phyloP scores from a whole-genome alignment of 768 basidiomycete genomes.

The Pleurotus giganteus region DNA sequence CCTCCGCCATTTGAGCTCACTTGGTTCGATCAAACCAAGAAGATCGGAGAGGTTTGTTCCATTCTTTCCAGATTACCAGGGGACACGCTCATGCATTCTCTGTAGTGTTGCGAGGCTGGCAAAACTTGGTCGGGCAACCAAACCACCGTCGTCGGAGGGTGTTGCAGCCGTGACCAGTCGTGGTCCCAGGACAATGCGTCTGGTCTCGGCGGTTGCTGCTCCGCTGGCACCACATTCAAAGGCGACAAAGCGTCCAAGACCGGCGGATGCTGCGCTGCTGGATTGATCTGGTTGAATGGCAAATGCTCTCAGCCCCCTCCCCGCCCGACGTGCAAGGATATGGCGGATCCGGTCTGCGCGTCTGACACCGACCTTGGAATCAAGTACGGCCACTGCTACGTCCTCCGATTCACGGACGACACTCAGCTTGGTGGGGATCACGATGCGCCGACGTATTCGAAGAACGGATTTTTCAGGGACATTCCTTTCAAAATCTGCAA shows the following conservation, averaged over 20 bases:
- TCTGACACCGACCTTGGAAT: neutral
- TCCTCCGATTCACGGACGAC: conserved; percentile 6
- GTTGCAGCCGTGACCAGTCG: neutral
- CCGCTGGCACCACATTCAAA: neutral
- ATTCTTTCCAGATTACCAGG: too few species aligned
- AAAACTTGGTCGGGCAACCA: conserved; percentile 6
- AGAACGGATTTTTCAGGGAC: conserved; percentile 5
- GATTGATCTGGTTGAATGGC: conserved; percentile 6
- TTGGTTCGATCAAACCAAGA: conserved; percentile 1
- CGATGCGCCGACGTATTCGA: neutral
- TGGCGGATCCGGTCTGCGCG: conserved; percentile 4
- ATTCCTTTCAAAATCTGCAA: conserved; percentile 4
- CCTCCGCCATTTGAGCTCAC: neutral
- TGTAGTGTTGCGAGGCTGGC: neutral
- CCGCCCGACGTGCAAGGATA: conserved; percentile 3
- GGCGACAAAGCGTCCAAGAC: conserved; percentile 9
- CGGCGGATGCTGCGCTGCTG: conserved; percentile 5
- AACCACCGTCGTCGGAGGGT: conserved; percentile 3
- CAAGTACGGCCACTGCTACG: conserved; percentile 7
- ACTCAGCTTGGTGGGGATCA: conserved; percentile 6
- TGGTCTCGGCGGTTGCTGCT: conserved; percentile 4
- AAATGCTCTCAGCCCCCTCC: neutral
- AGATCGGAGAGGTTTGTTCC: neutral
- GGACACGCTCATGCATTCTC: neutral
- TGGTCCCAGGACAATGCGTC: conserved; percentile 8